Conservation (phyloP, 768 basidiomycete genomes). For the Kwoniella europaea region DNA sequence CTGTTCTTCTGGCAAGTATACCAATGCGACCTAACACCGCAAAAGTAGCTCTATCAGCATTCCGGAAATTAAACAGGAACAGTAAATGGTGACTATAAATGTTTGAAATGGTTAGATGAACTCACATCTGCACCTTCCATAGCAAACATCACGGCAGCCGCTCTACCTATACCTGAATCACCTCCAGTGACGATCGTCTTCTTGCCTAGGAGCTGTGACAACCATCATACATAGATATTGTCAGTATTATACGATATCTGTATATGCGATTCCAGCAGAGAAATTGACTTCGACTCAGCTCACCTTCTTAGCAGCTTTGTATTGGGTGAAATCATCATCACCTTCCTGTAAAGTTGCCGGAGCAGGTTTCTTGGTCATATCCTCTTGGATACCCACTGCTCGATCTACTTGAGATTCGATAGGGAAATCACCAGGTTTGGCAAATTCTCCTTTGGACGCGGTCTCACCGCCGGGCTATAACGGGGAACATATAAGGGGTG, state of each 20-base stretch:
- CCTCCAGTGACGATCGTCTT: constrained; percentile 64
- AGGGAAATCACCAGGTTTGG: constrained; percentile 48
- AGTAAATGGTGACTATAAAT: no score
- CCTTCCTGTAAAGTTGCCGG: constrained; percentile 54
- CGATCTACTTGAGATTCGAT: constrained; percentile 52
- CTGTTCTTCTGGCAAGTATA: constrained; percentile 66
- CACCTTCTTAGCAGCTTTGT: constrained; percentile 56
- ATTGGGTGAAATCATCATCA: constrained; percentile 51
- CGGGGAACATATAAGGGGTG: background rate
- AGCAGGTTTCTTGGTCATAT: constrained; percentile 53
- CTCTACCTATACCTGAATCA: constrained; percentile 64
- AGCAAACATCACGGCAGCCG: constrained; percentile 61
- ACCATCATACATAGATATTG: constrained; percentile 34
- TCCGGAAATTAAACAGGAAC: no score
- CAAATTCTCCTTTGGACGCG: constrained; percentile 36
- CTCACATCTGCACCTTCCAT: constrained; percentile 59
- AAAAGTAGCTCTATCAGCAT: background rate
- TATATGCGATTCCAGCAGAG: background rate
- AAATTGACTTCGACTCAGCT: constrained; percentile 6
- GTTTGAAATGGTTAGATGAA: background rate
- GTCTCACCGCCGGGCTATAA: constrained; percentile 19
- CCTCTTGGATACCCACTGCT: constrained; percentile 55
- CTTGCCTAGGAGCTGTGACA: constrained; percentile 61
- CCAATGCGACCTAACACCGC: constrained; percentile 52
- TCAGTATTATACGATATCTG: background rate